Base-by-base conservation (phyloP, 2,329 filamentous ascomycete genomes). In the Calonectria multiphialidica region DNA sequence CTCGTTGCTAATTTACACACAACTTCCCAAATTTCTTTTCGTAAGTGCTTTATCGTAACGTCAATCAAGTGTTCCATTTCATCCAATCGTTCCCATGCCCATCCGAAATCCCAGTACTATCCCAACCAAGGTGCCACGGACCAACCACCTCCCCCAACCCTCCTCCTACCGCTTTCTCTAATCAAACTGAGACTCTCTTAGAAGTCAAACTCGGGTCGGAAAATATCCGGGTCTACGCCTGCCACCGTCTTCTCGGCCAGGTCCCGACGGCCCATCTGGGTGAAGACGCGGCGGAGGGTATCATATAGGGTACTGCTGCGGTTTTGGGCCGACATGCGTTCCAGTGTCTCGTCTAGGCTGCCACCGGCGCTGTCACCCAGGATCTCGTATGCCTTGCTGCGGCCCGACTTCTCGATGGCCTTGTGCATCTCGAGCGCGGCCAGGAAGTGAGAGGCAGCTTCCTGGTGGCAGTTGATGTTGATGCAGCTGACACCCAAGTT, bases 401-500 rank as follows among this genome's bases (percentile, higher is more conserved):
- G 90, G 5, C 95, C 95, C 81, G 95, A 94, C 80, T 91, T 91
- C 86, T 98, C 96, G 16, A 98, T 95, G 8, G 95, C 92, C 83
- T 97, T 96, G 88, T 99, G 97, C 96, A 99, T 98, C 67, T 93
- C 93, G 62, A 99, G 88, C 1, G 97, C 96, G 3, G 96, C 95
- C 16, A 99, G 90, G 70, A 99, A 90, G 85, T 99, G 97, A 72
- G 95, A 93, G 2, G 97, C 97, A 0, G 97, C 97, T 85, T 98
- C 95, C 18, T 94, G 93, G 82, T 95, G 96, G 84, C 96, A 98
- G 67, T 96, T 96, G 78, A 98, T 98, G 85, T 98, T 98, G 84
- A 99, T 98, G 84, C 97, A 98, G 72, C 92, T 95, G 12, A 98
- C 97, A 55, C 97, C 97, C 1, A 99, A 91, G 84, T 99, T 99